These are phyloP conservation scores for Sclerospora graminicola DNA, from an alignment of 352 stramenopile species.

Conservation along the genomic window DNA sequence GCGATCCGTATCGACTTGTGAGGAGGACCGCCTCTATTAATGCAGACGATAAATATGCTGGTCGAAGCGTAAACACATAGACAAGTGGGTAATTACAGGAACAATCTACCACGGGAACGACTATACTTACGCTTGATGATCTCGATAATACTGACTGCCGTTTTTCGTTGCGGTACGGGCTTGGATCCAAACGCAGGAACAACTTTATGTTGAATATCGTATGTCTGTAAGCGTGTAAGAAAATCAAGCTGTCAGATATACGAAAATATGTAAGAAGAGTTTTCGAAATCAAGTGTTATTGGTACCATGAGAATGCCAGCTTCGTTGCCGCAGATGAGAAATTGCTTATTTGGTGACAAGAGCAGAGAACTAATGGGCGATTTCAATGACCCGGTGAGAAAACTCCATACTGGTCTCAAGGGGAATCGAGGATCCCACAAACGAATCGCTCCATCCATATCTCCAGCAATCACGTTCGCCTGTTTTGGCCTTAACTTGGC, in stretches of 20 bases:
- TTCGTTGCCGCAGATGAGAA: conserved; percentile 52
- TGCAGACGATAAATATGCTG: conserved; percentile 22
- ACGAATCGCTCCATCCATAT: conserved; percentile 51
- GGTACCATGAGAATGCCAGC: conserved; percentile 43
- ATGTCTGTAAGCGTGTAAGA: conserved; percentile 25
- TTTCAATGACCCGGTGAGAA: conserved; percentile 31
- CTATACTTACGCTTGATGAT: conserved; percentile 34
- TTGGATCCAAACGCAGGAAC: conserved; percentile 60
- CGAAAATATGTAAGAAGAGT: background rate
- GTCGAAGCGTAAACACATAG: background rate
- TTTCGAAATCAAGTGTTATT: background rate
- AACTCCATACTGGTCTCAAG: conserved; percentile 37
- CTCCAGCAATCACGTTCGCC: conserved; percentile 35
- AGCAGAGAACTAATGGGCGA: conserved; percentile 35
- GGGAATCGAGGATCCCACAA: conserved; percentile 59
- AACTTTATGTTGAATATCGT: conserved; percentile 49
- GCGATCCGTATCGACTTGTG: conserved; percentile 16
- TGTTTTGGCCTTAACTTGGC: conserved; percentile 1
- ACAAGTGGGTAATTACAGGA: too few relatives aligned
- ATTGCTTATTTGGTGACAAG: conserved; percentile 33
- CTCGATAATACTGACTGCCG: conserved; percentile 31
- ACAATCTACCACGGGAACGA: background rate
- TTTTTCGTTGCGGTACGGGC: conserved; percentile 38
- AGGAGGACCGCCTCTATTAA: conserved; percentile 20
- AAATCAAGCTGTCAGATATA: background rate